These are phyloP conservation scores for Penium margaritaceum DNA, from an alignment of 139 green algal genomes.

Conservation along the genomic window DNA sequence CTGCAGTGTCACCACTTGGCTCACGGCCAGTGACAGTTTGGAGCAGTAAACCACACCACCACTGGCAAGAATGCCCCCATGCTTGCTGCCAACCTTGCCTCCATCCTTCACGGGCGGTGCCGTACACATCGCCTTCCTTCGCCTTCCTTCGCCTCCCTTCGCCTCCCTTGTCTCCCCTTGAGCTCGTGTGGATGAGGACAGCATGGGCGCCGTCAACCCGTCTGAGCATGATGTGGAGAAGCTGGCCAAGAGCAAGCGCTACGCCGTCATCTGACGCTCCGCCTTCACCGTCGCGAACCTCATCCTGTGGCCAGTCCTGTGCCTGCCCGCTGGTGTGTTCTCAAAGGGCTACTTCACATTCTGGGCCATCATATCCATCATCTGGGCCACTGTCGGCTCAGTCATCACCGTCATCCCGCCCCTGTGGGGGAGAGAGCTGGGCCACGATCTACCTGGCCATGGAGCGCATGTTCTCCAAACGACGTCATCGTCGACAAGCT, in stretches of 20 bases:
- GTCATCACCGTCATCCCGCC: constrained; percentile 58
- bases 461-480: constrained; percentile 38
- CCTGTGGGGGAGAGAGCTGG: constrained; percentile 55
- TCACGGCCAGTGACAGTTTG: too few relatives aligned
- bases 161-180: constrained; percentile 69
- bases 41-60: constrained; percentile 14
- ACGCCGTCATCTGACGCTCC: constrained; percentile 47
- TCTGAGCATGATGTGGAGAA: constrained; percentile 34
- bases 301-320: constrained; percentile 61
- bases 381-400: constrained; percentile 61
- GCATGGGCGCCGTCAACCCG: too few relatives aligned
- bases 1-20: too few relatives aligned
- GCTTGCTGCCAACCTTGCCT: constrained; percentile 38
- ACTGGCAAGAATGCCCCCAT: constrained; percentile 26
- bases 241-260: constrained; percentile 32
- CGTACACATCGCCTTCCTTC: constrained; percentile 9
- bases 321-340: constrained; percentile 62
- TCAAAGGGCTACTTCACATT: constrained; percentile 64
- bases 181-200: too few relatives aligned
- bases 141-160: too few relatives aligned
- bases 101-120: constrained; percentile 27
- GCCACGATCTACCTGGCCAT: constrained; percentile 42
- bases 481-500: constrained; percentile 12
- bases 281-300: constrained; percentile 58
- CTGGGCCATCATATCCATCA: constrained; percentile 60